These are phyloP conservation scores for Agrocybe chaxingu DNA, from an alignment of 768 basidiomycete genomes.

Conservation along the genomic window DNA sequence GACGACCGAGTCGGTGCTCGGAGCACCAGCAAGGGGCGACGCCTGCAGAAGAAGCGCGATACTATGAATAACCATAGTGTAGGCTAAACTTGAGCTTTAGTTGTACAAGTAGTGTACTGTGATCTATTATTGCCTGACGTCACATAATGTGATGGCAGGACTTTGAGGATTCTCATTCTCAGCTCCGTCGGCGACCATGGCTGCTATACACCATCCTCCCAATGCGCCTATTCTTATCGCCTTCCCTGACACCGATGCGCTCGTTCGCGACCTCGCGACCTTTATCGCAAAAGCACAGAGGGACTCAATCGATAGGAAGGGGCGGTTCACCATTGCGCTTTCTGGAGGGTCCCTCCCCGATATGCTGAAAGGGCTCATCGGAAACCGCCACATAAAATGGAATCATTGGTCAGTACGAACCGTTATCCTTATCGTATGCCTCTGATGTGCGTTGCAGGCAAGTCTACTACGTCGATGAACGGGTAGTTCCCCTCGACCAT, in stretches of 20 bases:
- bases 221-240: constrained; percentile 68
- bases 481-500: constrained; percentile 89
- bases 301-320: constrained; percentile 85
- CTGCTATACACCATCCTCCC: constrained; percentile 50
- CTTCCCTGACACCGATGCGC: constrained; percentile 52
- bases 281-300: constrained; percentile 88
- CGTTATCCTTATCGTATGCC: neutral
- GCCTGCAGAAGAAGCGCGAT: neutral
- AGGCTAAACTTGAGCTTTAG: too few relatives aligned
- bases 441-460: constrained; percentile 59
- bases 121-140: constrained; percentile 5
- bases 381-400: constrained; percentile 73
- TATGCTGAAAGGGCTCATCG: constrained; percentile 70
- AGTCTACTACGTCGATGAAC: constrained; percentile 96
- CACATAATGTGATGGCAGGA: constrained; percentile 7
- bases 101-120: neutral
- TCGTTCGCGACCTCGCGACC: constrained; percentile 66
- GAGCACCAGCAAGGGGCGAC: neutral
- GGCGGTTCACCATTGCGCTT: constrained; percentile 88
- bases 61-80: too few relatives aligned
- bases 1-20: too few relatives aligned
- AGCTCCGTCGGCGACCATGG: constrained; percentile 23
- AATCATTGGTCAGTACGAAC: constrained; percentile 76
- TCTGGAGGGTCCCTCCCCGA: constrained; percentile 92
- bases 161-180: constrained; percentile 2